Conservation (phyloP, 2,329 filamentous ascomycete genomes). For the Clonostachys rhizophaga region DNA sequence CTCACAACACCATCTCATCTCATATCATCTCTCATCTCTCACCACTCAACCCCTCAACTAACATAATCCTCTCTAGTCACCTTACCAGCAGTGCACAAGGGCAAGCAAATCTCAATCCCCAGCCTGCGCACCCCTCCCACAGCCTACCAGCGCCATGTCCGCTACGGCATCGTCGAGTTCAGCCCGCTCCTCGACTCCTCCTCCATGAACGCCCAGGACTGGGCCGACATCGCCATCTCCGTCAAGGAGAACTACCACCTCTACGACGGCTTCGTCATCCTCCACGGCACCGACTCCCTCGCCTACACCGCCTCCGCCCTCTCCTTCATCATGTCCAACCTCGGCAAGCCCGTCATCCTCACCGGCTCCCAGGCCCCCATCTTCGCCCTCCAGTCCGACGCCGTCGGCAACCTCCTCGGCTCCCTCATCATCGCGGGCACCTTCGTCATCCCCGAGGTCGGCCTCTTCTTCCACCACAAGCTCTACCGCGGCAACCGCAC, state of each 20-base stretch:
- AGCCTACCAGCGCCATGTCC: slow-evolving; percentile 73
- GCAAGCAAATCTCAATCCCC: slow-evolving; percentile 46
- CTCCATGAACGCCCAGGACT: slow-evolving; percentile 81
- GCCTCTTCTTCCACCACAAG: slow-evolving; percentile 89
- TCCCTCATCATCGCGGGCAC: slow-evolving; percentile 88
- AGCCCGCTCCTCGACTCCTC: slow-evolving; percentile 81
- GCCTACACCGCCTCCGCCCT: slow-evolving; percentile 87
- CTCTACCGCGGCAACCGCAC: slow-evolving; percentile 85
- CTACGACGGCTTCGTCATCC: slow-evolving; percentile 86
- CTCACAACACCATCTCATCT: not conserved
- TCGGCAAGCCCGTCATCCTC: slow-evolving; percentile 87
- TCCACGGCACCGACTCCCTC: slow-evolving; percentile 87
- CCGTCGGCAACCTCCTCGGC: slow-evolving; percentile 83
- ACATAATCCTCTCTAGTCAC: slow-evolving; percentile 26
- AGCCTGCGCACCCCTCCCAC: slow-evolving; percentile 77
- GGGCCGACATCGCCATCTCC: slow-evolving; percentile 78
- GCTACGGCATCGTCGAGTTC: slow-evolving; percentile 84
- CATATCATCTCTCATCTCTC: not conserved
- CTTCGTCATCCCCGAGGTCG: slow-evolving; percentile 89
- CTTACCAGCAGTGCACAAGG: slow-evolving; percentile 46
- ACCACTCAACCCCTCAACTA: not conserved
- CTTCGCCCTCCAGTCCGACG: slow-evolving; percentile 85
- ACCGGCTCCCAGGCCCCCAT: slow-evolving; percentile 83
- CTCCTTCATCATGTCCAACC: slow-evolving; percentile 87
- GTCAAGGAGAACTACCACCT: slow-evolving; percentile 80